Evolutionary conservation across 192 early-diverging fungal species (phyloP).

Genomic region (Globomyces pollinis-pini): DNA sequence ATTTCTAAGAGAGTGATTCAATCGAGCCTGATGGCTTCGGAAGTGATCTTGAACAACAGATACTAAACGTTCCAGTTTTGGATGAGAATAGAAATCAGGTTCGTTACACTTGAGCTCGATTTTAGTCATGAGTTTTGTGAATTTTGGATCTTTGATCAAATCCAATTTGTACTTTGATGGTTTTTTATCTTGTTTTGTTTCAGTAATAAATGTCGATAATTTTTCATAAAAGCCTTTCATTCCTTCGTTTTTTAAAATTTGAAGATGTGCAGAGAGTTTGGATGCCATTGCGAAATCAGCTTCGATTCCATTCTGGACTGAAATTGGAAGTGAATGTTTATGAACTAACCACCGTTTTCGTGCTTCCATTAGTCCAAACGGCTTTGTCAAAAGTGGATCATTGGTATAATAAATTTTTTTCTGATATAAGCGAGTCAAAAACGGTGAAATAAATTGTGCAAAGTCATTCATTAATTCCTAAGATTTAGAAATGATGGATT

Average conservation of each 20-base stretch:
- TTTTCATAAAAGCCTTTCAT: constrained; percentile 31
- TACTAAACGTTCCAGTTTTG: constrained; percentile 68
- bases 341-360: constrained; percentile 12
- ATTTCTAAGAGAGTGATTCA: not conserved
- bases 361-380: constrained; percentile 36
- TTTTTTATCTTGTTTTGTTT: constrained; percentile 8
- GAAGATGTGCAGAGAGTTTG: constrained; percentile 20
- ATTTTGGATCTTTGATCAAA: constrained; percentile 26
- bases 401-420: no score
- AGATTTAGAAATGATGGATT: constrained; percentile 31
- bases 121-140: constrained; percentile 29
- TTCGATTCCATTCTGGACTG: constrained; percentile 19
- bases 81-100: constrained; percentile 59
- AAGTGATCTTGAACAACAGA: constrained; percentile 65
- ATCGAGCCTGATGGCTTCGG: constrained; percentile 27
- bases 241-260: constrained; percentile 30
- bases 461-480: no score
- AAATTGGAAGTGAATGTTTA: constrained; percentile 3
- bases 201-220: constrained; percentile 21
- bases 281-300: constrained; percentile 51
- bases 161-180: constrained; percentile 18
- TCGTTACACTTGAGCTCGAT: constrained; percentile 27
- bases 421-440: constrained; percentile 26
- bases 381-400: constrained; percentile 22
- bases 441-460: no score